Percentiles rank a stretch among this genome's conserved stretches.
These are phyloP conservation scores for Leucogyrophana mollusca DNA, from an alignment of 768 basidiomycete species.

Conservation along the genomic window DNA sequence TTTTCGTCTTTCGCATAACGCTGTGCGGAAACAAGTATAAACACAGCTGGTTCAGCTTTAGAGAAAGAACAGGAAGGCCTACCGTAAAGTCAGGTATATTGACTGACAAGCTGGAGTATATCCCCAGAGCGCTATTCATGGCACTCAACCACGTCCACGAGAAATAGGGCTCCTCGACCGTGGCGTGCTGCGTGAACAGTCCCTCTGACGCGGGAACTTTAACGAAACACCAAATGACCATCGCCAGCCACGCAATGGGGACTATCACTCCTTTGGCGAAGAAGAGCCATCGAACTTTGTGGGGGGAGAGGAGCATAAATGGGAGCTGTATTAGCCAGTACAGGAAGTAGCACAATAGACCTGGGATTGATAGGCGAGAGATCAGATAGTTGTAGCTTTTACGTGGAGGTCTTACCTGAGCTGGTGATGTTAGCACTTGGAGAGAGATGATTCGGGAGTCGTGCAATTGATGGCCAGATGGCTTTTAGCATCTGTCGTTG, in stretches of 20 bases:
- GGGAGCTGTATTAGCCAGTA: constrained; percentile 80
- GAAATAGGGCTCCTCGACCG: constrained; percentile 51
- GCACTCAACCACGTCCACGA: constrained; percentile 79
- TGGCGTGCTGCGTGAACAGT: constrained; percentile 53
- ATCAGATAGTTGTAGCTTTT: not conserved
- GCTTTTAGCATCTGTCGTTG: constrained; percentile 64
- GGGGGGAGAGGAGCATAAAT: constrained; percentile 73
- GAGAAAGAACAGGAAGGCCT: constrained; percentile 2
- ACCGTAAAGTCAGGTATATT: constrained; percentile 87
- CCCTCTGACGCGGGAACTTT: constrained; percentile 60
- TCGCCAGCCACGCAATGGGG: constrained; percentile 62
- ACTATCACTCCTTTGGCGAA: constrained; percentile 64
- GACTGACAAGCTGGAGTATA: constrained; percentile 69
- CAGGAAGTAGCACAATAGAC: constrained; percentile 73
- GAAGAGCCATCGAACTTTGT: constrained; percentile 78
- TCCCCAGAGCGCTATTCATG: constrained; percentile 75
- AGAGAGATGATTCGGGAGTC: constrained; percentile 64
- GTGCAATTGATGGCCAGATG: constrained; percentile 74
- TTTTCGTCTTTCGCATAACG: constrained; percentile 72
- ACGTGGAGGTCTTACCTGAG: constrained; percentile 36
- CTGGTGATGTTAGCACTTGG: constrained; percentile 60
- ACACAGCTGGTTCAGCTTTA: not conserved
- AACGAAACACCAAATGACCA: constrained; percentile 78
- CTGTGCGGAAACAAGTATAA: constrained; percentile 20
- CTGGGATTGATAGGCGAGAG: constrained; percentile 27